Evolutionary conservation across 2,329 filamentous ascomycete species (phyloP), one percentile per base, ranked within the genome.

Genomic region (Phaeophleospora eucalypticola): DNA sequence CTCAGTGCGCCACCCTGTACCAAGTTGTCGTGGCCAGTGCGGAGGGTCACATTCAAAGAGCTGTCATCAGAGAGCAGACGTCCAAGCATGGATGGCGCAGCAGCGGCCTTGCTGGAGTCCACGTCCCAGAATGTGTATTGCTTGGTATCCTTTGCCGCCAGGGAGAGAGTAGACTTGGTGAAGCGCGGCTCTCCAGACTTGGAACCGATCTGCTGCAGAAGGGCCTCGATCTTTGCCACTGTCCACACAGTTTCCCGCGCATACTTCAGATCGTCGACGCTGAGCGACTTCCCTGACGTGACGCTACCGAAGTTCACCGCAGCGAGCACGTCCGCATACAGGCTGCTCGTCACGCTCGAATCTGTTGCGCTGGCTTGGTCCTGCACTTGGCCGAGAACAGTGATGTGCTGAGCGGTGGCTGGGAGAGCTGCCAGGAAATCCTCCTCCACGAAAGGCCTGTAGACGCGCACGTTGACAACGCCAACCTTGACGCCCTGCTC

Each of bases 41-140:
- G 78, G 29, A 79, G 74, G 37, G 79, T 77, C 38, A 86, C 77
- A 54, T 83, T 84, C 64, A 75, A 75, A 0, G 78, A 68, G 8
- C 79, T 79, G 58, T 84, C 80, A 24, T 73, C 75, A 3, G 82
- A 78, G 29, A 85, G 68, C 7, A 82, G 73, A 62, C 81, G 76
- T 34, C 77, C 79, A 40, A 85, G 64, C 37, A 72, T 79, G 17
- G 79, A 70, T 9, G 89, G 84, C 1, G 88, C 83, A 49, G 75
- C 74, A 42, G 78, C 76, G 42, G 84, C 79, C 1, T 75, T 70
- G 20, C 89, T 89, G 66, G 83, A 79, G 63, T 95, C 91, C 34
- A 87, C 66, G 58, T 96, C 87, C 89, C 90, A 97, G 78, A 98
- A 96, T 10, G 84, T 84, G 72, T 93, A 97, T 69, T 97, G 87